A percentile compares a stretch with the other conserved stretches of the same genome.
Evolutionary conservation across 2,329 filamentous ascomycete species (phyloP).

Genomic region (Capronia coronata): DNA sequence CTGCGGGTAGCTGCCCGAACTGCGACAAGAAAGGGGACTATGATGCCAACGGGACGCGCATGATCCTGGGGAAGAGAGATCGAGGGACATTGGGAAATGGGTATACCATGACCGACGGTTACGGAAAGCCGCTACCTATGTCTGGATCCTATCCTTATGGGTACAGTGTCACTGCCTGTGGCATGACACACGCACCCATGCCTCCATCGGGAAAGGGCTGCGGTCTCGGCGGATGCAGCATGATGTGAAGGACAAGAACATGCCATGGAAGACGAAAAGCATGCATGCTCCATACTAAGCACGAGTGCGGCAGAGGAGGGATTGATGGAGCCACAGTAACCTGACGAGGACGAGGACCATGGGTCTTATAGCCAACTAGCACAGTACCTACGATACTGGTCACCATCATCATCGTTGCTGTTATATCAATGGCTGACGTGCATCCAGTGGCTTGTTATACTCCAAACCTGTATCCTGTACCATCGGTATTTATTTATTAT

Average conservation of each 20-base stretch:
- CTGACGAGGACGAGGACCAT: too few relatives aligned
- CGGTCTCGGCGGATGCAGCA: background rate
- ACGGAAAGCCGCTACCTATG: slow-evolving; percentile 11
- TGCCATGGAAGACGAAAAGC: too few relatives aligned
- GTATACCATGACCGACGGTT: slow-evolving; percentile 22
- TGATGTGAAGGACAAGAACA: slow-evolving; percentile 1
- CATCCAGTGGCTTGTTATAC: too few relatives aligned
- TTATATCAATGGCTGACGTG: too few relatives aligned
- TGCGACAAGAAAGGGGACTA: slow-evolving; percentile 33
- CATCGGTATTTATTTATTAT: too few relatives aligned
- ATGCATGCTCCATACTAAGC: too few relatives aligned
- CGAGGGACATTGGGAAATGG: slow-evolving; percentile 19
- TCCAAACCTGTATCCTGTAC: too few relatives aligned
- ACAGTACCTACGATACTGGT: too few relatives aligned
- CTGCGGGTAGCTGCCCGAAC: slow-evolving; percentile 28
- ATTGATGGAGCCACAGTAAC: too few relatives aligned
- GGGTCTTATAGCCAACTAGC: too few relatives aligned
- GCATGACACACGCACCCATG: background rate
- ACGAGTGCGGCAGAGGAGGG: too few relatives aligned
- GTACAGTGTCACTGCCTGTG: background rate
- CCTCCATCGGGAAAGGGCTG: background rate
- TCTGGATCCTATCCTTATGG: background rate
- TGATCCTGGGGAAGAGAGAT: slow-evolving; percentile 24
- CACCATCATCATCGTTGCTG: too few relatives aligned
- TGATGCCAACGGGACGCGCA: slow-evolving; percentile 30